Percentiles rank a stretch among this genome's conserved stretches.
Evolutionary conservation across 2,329 filamentous ascomycete species (phyloP).

Genomic region (Lachnellula willkommii): DNA sequence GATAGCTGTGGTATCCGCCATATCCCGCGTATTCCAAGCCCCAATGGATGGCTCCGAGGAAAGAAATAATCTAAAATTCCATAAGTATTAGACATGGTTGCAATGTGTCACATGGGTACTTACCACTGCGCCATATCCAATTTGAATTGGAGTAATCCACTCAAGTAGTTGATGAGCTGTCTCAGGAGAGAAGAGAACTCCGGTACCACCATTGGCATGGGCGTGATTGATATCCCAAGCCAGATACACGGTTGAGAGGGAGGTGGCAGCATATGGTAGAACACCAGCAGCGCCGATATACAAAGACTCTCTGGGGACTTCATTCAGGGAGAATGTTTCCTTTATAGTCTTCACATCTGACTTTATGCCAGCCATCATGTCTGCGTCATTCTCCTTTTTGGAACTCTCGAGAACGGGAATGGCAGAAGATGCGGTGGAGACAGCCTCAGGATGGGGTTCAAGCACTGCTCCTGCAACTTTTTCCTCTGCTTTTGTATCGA

Average conservation of each 20-base stretch:
- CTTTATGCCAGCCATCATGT: constrained; percentile 48
- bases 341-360: constrained; percentile 58
- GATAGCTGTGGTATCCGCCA: constrained; percentile 62
- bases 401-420: constrained; percentile 45
- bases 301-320: constrained; percentile 63
- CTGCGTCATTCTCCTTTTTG: constrained; percentile 36
- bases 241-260: constrained; percentile 73
- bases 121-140: constrained; percentile 84
- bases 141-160: constrained; percentile 77
- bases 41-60: constrained; percentile 90
- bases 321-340: constrained; percentile 60
- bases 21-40: constrained; percentile 77
- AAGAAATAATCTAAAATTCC: constrained; percentile 69
- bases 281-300: constrained; percentile 71
- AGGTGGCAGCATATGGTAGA: constrained; percentile 80
- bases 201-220: constrained; percentile 56
- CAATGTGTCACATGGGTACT: constrained; percentile 31
- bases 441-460: constrained; percentile 52
- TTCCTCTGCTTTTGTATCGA: constrained; percentile 53
- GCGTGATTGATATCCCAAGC: constrained; percentile 75
- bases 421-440: constrained; percentile 53
- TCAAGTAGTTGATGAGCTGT: constrained; percentile 68
- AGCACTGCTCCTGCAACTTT: constrained; percentile 50
- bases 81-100: constrained; percentile 4
- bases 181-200: constrained; percentile 60